Base-by-base conservation (phyloP, 345 rosid genomes). In the Stellera chamaejasme region DNA sequence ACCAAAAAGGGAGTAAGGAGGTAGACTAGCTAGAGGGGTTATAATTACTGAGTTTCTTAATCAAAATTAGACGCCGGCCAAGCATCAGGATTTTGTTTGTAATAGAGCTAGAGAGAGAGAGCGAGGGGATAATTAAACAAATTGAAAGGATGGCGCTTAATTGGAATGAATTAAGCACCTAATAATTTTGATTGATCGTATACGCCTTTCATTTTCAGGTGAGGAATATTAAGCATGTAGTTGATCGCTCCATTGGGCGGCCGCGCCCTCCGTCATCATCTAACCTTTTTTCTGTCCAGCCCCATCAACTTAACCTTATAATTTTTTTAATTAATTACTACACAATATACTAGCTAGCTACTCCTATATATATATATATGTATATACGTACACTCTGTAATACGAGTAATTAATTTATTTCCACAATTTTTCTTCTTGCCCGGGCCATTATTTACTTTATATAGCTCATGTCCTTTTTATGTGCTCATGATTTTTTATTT, bases 41-140 rank as follows among this genome's bases (percentile, higher is more conserved):
- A 19, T 19, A 19, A 19, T 19, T 19, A 19, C 23, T 19, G 1
- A 19, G 23, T 19, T 19, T 19, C 23, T 19, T 19, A 19, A 19
- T 19, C 23, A 19, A 19, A 19, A 19, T 19, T 19, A 19, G 23
- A 19, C 23, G 23, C 23, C 23, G 23, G 1, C 23, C 23, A 73
- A 51, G 55, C 75, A 76, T 79, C 68, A 79, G 48, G 23, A 19
- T 45, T 69, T 73, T 71, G 66, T 60, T 61, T 70, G 39, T 62
- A 67, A 50, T 49, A 48, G 42, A 13, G n/a, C n/a, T n/a, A n/a
- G n/a, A n/a, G n/a, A n/a, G n/a, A n/a, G n/a, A n/a, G n/a, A n/a
- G n/a, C n/a, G 11, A 46, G 28, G 43, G 28, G 52, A 48, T 68
- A 70, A 79, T 70, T 68, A 60, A 65, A 65, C 64, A 28, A 55